Percentiles rank a stretch among this genome's conserved stretches.
Conservation (phyloP, 1,139 yeast genomes). For the Candida labiduridarum region DNA sequence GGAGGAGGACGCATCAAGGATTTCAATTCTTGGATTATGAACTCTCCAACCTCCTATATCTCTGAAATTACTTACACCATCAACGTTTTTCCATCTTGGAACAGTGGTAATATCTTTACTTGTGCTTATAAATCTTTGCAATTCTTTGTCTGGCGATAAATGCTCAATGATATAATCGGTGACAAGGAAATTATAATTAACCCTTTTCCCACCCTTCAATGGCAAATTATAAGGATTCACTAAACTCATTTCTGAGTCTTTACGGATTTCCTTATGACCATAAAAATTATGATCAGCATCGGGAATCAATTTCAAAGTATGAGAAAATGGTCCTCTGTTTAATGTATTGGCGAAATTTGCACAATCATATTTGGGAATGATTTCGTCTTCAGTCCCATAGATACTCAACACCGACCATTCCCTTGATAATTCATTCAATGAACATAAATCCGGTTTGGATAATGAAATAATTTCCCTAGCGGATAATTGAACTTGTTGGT, state of each 20-base stretch:
- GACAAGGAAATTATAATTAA: constrained; percentile 63
- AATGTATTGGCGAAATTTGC: constrained; percentile 59
- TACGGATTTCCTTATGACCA: constrained; percentile 45
- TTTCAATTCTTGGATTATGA: constrained; percentile 28
- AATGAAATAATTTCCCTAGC: constrained; percentile 56
- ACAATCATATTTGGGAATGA: constrained; percentile 68
- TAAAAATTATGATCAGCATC: constrained; percentile 82
- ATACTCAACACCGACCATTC: constrained; percentile 63
- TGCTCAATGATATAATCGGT: constrained; percentile 54
- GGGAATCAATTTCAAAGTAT: constrained; percentile 58
- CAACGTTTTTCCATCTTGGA: constrained; percentile 62
- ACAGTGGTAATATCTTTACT: constrained; percentile 40
- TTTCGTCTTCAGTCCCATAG: constrained; percentile 68
- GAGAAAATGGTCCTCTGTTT: constrained; percentile 51
- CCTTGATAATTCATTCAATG: constrained; percentile 43
- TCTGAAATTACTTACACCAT: constrained; percentile 73
- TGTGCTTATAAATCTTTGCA: constrained; percentile 50
- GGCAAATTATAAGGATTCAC: constrained; percentile 47
- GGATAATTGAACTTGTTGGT: constrained; percentile 42
- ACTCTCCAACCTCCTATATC: constrained; percentile 80
- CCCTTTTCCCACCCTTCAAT: constrained; percentile 37
- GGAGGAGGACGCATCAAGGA: constrained; percentile 5
- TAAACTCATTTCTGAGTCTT: constrained; percentile 30
- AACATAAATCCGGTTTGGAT: constrained; percentile 51
- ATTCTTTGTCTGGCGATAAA: constrained; percentile 52